Percentiles rank a stretch among this genome's conserved stretches.
These are phyloP conservation scores for Fusarium nygamai DNA, from an alignment of 2,329 filamentous ascomycete species.

Conservation along the genomic window DNA sequence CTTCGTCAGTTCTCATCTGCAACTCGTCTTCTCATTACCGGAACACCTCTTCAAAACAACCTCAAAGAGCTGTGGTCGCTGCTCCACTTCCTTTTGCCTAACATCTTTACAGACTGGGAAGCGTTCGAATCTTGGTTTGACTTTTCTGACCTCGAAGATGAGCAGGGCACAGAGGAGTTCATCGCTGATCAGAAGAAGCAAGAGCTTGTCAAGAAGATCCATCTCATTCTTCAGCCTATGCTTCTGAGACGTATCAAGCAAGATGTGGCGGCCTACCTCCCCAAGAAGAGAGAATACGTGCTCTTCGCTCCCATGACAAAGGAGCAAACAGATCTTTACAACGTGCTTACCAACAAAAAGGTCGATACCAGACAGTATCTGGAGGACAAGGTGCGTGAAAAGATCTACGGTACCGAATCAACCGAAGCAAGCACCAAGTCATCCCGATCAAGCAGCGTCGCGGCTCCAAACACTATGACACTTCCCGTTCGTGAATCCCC, in stretches of 20 bases:
- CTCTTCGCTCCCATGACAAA: constrained; percentile 91
- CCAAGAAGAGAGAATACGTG: constrained; percentile 96
- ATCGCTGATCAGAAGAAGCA: constrained; percentile 76
- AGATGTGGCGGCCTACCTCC: constrained; percentile 90
- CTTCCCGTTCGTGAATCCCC: constrained; percentile 52
- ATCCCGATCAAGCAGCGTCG: constrained; percentile 52
- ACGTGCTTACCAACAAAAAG: constrained; percentile 66
- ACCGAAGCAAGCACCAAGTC: constrained; percentile 47
- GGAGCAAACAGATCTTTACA: constrained; percentile 91
- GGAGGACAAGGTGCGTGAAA: constrained; percentile 79
- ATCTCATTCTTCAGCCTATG: constrained; percentile 91
- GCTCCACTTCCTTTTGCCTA: constrained; percentile 90
- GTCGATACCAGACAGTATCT: constrained; percentile 77
- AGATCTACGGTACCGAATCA: constrained; percentile 53
- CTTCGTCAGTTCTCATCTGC: constrained; percentile 89
- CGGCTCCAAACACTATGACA: constrained; percentile 35
- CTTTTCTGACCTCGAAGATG: constrained; percentile 90
- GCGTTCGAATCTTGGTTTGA: constrained; percentile 98
- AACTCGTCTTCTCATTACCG: constrained; percentile 90
- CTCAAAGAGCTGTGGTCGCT: constrained; percentile 94
- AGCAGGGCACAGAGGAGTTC: constrained; percentile 80
- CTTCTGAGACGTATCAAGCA: constrained; percentile 89
- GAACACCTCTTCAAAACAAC: constrained; percentile 95
- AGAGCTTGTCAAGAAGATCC: constrained; percentile 75
- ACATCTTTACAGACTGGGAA: constrained; percentile 92